Percentiles rank a stretch among this genome's conserved stretches.
phyloP scores from a whole-genome alignment of 805 yeast genomes.

The Spathaspora sp. region DNA sequence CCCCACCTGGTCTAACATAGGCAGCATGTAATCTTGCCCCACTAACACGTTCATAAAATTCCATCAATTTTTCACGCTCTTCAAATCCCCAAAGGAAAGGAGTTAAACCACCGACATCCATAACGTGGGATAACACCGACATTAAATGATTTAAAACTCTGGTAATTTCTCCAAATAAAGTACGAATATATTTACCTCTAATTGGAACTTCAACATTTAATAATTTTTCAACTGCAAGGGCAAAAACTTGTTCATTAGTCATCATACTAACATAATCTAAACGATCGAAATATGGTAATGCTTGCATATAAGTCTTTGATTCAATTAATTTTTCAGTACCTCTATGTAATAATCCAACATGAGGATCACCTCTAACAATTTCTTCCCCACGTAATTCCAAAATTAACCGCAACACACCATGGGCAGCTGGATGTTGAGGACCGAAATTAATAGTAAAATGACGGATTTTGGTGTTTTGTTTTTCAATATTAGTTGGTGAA shows the following conservation, averaged over 20 bases:
- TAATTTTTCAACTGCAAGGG: slow-evolving; percentile 80
- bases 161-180: slow-evolving; percentile 83
- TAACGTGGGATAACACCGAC: slow-evolving; percentile 84
- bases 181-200: slow-evolving; percentile 81
- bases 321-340: slow-evolving; percentile 89
- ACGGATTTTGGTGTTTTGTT: slow-evolving; percentile 58
- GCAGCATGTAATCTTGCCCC: slow-evolving; percentile 91
- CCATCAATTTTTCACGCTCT: slow-evolving; percentile 91
- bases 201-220: slow-evolving; percentile 81
- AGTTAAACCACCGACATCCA: slow-evolving; percentile 93
- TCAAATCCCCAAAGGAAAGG: slow-evolving; percentile 94
- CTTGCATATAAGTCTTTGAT: slow-evolving; percentile 82
- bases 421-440: slow-evolving; percentile 95
- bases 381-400: slow-evolving; percentile 87
- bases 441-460: slow-evolving; percentile 90
- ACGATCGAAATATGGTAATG: slow-evolving; percentile 84
- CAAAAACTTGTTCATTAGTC: slow-evolving; percentile 85
- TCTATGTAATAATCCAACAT: slow-evolving; percentile 81
- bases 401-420: slow-evolving; percentile 84
- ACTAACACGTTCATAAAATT: slow-evolving; percentile 83
- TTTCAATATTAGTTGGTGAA: slow-evolving; percentile 39
- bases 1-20: slow-evolving; percentile 90
- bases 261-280: slow-evolving; percentile 83
- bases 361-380: slow-evolving; percentile 83
- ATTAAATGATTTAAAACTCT: slow-evolving; percentile 79